Conservation (phyloP, 2,329 filamentous ascomycete species). For the Leptodontidium sp. region DNA sequence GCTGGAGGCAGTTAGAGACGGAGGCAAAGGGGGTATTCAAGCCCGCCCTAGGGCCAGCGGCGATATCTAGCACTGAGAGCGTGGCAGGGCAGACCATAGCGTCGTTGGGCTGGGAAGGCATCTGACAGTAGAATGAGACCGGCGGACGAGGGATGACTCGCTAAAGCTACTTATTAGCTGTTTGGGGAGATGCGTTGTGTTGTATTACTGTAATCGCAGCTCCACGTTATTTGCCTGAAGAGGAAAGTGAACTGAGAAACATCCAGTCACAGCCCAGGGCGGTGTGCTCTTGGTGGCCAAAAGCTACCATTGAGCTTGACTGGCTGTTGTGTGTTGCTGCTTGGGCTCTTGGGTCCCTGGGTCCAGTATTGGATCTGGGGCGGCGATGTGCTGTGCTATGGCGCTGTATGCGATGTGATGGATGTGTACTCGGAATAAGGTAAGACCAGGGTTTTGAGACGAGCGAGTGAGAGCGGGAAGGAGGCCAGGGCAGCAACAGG, state of each 20-base stretch:
- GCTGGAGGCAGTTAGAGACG: constrained; percentile 4
- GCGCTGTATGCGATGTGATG: constrained; percentile 2
- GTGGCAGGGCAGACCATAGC: constrained; percentile 17
- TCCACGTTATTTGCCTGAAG: constrained; percentile 10
- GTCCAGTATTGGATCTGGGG: background rate
- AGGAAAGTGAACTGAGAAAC: constrained; percentile 8
- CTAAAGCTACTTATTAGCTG: background rate
- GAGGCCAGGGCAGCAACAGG: background rate
- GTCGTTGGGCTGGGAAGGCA: background rate
- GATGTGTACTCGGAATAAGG: constrained; percentile 16
- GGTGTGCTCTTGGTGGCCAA: background rate
- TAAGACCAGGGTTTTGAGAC: constrained; percentile 1
- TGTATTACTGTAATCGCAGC: constrained; percentile 8
- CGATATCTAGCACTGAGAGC: constrained; percentile 2
- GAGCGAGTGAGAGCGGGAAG: constrained; percentile 2
- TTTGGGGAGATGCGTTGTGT: background rate
- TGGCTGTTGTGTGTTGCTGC: background rate
- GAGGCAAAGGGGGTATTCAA: constrained; percentile 8
- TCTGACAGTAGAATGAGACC: background rate
- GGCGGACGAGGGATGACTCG: background rate
- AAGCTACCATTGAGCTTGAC: background rate
- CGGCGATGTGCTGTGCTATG: background rate
- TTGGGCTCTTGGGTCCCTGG: background rate
- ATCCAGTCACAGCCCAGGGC: background rate
- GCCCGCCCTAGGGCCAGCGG: constrained; percentile 11